Percentiles rank a stretch among this genome's conserved stretches.
Evolutionary conservation across 441 rosid genomes (phyloP).

Genomic region (Dalechampia spathulata): DNA sequence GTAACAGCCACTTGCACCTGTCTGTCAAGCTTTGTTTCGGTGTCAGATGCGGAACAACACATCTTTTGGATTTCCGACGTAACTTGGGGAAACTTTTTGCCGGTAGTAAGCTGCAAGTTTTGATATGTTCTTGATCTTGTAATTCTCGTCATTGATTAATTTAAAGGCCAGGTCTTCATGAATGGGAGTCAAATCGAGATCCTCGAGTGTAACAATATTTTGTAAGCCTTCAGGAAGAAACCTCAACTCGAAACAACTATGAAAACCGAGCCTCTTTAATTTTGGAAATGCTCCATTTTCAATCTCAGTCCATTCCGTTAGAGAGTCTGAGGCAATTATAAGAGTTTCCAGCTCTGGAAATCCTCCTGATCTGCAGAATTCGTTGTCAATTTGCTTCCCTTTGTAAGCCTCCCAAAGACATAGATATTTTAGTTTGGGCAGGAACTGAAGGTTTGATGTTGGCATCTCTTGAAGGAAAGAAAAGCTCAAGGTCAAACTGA

Average conservation of each 20-base stretch:
- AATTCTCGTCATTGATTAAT: constrained; percentile 8
- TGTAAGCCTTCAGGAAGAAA: constrained; percentile 18
- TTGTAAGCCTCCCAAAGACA: constrained; percentile 4
- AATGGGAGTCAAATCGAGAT: background rate
- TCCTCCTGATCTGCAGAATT: constrained; percentile 15
- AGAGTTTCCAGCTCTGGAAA: constrained; percentile 12
- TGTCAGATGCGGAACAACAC: constrained; percentile 1
- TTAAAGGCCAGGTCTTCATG: constrained; percentile 13
- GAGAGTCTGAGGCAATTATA: background rate
- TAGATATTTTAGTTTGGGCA: constrained; percentile 14
- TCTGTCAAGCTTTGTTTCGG: no score
- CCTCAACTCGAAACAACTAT: background rate
- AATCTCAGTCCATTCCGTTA: constrained; percentile 14
- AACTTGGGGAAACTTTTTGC: background rate
- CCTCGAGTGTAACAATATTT: constrained; percentile 12
- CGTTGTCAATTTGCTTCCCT: constrained; percentile 8
- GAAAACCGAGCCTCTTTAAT: constrained; percentile 1
- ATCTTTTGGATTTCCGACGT: background rate
- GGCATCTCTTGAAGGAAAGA: constrained; percentile 4
- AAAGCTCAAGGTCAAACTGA: background rate
- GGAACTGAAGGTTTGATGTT: constrained; percentile 9
- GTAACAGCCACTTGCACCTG: no score
- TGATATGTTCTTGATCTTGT: constrained; percentile 15
- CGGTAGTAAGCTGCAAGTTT: background rate
- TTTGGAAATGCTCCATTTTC: constrained; percentile 14